A percentile compares a stretch with the other conserved stretches of the same genome.
These are phyloP conservation scores for Fraxinus velutina DNA, from an alignment of 305 asterid species.

Conservation along the genomic window DNA sequence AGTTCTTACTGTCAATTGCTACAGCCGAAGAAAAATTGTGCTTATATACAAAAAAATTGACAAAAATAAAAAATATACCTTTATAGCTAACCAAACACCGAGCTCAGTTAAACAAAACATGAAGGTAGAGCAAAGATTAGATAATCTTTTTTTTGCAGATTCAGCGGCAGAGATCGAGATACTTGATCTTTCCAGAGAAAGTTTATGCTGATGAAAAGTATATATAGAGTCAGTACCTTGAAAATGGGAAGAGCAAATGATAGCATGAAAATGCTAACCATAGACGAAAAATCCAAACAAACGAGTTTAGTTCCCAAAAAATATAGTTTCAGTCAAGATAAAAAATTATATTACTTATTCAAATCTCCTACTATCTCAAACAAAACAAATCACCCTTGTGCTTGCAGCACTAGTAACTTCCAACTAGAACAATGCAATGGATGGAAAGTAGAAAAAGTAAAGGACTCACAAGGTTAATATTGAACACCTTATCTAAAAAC, in stretches of 20 bases:
- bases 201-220: slow-evolving; percentile 41
- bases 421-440: neutral
- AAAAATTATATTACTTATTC: neutral
- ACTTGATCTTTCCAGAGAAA: slow-evolving; percentile 20
- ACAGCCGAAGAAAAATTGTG: neutral
- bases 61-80: slow-evolving; percentile 42
- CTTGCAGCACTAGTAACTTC: neutral
- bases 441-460: neutral
- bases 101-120: slow-evolving; percentile 61
- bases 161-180: slow-evolving; percentile 33
- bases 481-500: neutral
- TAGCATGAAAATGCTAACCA: slow-evolving; percentile 1
- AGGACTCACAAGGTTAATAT: neutral
- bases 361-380: neutral
- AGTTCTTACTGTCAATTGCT: slow-evolving; percentile 7
- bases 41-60: neutral
- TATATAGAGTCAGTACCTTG: slow-evolving; percentile 12
- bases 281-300: neutral
- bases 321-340: slow-evolving; percentile 4
- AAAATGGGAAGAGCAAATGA: slow-evolving; percentile 16
- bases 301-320: neutral
- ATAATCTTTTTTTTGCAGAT: slow-evolving; percentile 42
- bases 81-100: slow-evolving; percentile 63
- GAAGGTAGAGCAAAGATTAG: slow-evolving; percentile 34
- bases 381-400: neutral